Evolutionary conservation across 2,329 filamentous ascomycete species (phyloP), one percentile per base, ranked within the genome.

Genomic region (Diplodia corticola): DNA sequence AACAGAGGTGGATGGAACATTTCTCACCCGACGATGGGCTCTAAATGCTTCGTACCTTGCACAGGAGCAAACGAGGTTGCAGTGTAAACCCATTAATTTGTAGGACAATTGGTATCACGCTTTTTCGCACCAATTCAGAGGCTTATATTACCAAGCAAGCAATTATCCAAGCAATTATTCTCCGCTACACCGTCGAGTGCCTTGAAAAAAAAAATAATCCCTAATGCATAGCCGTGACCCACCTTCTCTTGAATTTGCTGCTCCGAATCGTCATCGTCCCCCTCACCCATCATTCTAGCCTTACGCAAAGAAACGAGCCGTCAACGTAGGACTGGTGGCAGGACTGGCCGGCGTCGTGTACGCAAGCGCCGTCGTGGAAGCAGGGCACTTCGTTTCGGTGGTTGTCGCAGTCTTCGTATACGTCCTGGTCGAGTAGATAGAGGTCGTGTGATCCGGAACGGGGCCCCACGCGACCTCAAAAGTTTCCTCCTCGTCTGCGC

Each of bases 371-470:
- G 50, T n/a, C 17, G 20, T 22, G 13, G 26, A 24, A 15, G 15
- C 15, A 28, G 54, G 30, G n/a, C 54, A 63, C 6, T 53, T 22
- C 4, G 68, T 65, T 71, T 67, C 12, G 10, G 53, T 55, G 3
- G 7, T 5, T 0, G 33, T 28, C 53, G 17, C 24, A 9, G 13
- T 17, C 49, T 4, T 26, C 20, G 53, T 44, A 10, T 24, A 44
- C 33, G 33, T 40, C n/a, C 12, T 26, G 1, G n/a, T 17, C 2
- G 30, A 40, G 20, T 57, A 37, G n/a, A 37, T 24, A 3, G 33
- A 22, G 33, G 22, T 57, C 7, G 2, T 57, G 2, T 37, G 33
- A 20, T 57, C 53, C 10, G 17, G 53, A 26, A 57, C 9, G 53
- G 53, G 20, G 5, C 53, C 53, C 53, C 53, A 57, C 33, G 33